Base-by-base conservation (phyloP, 1,284 basidiomycete genomes). In the Rhodofomes roseus region DNA sequence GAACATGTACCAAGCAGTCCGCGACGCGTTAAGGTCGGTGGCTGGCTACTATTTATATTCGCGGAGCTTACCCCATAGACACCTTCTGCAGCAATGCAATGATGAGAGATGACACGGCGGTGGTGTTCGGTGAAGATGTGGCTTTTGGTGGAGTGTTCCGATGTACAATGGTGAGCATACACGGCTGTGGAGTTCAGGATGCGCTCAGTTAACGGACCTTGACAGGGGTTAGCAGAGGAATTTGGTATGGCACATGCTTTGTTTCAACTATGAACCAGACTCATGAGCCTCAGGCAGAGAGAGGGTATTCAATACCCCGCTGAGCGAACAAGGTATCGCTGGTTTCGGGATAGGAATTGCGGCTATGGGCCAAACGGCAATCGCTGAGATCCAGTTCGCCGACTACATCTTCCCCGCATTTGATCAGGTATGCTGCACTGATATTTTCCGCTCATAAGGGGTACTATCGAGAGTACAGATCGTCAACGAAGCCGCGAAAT, bases 401-500 rank as follows among this genome's bases (percentile, higher is more conserved):
- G 90, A 93, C 67, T 93, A 95, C 71, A 95, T 95, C 60, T 94
- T 81, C 70, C 94, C 94, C 7, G 94, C 94, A 0, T 96, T 96
- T 70, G 95, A 96, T 69, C 93, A 95, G 79, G 92, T 89, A 66
- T 51, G 76, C 67, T 39, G 36, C 54, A 4, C 29, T 4, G 20
- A 39, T 22, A 12, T 55, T 22, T 36, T 37, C 37, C 39, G 22
- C 52, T 29, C 22, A 41, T 52, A 20, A 50, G 29, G 9, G 20
- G 22, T 37, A 6, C 22, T 39, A 34, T 36, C 31, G 4, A 9
- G 14, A 23, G 25, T 31, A 18, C 69, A 96, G 90, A 81, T 98
- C 37, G 94, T 98, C 52, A 98, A 97, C 68, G 95, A 98, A 76
- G 95, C 95, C 1, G 95, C 96, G 41, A 98, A 98, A 75, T 89